A percentile compares a stretch with the other conserved stretches of the same genome.
Evolutionary conservation across 1,139 yeast species (phyloP).

Genomic region (Taphrina confusa): DNA sequence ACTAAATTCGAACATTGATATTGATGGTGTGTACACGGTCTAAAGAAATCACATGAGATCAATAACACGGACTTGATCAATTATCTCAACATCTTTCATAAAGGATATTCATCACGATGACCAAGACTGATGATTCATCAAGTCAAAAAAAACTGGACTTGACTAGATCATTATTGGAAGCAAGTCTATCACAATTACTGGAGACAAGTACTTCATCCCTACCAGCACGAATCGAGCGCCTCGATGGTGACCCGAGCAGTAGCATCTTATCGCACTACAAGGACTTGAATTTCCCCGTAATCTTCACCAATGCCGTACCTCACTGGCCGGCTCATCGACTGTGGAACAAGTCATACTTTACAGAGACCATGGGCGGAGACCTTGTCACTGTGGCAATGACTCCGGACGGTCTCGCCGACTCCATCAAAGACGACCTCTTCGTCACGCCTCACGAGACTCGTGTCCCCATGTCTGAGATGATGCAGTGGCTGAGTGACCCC

Average conservation of each 20-base stretch:
- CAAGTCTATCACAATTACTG: slow-evolving; percentile 1
- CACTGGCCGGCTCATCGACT: slow-evolving; percentile 10
- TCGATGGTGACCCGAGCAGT: slow-evolving; percentile 2
- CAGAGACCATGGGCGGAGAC: slow-evolving; percentile 38
- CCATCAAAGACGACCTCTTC: slow-evolving; percentile 46
- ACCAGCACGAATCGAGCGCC: not conserved
- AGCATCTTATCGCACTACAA: not conserved
- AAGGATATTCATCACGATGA: too few species aligned
- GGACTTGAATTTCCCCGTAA: slow-evolving; percentile 2
- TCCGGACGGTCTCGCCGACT: slow-evolving; percentile 48
- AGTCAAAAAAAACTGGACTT: not conserved
- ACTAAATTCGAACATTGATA: too few species aligned
- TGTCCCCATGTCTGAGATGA: slow-evolving; percentile 43
- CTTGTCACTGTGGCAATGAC: slow-evolving; percentile 47
- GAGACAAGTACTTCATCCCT: not conserved
- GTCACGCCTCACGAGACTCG: slow-evolving; percentile 45
- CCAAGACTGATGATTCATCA: too few species aligned
- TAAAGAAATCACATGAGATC: too few species aligned
- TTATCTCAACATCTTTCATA: too few species aligned
- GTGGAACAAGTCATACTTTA: slow-evolving; percentile 39
- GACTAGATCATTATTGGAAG: not conserved
- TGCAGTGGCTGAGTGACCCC: slow-evolving; percentile 39
- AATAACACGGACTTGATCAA: too few species aligned
- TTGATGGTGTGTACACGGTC: too few species aligned
- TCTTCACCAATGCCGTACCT: slow-evolving; percentile 6